Evolutionary conservation across 495 filamentous ascomycete genomes (phyloP), one percentile per base, ranked within the genome.

Genomic region (Penicillium alfredii): DNA sequence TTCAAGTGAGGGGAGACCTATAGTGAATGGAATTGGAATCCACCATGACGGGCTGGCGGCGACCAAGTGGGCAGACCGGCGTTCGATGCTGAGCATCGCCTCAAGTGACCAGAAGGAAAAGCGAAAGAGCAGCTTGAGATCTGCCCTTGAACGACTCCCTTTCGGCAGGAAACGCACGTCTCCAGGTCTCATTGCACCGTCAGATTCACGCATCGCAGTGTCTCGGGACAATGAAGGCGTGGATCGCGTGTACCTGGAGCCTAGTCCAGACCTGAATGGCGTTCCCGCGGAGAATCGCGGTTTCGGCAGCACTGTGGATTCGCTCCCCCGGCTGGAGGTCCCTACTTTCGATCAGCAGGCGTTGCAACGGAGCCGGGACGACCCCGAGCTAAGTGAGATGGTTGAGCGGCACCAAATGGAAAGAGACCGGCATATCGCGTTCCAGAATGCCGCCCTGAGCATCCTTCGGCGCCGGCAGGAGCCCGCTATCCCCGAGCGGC

Each of bases 351-450:
- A 66, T 26, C 39, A 58, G 25, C 63, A 65, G 15, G 37, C 58
- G 0, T 30, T 67, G 6, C 58, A 58, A 27, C 62, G 75, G 36
- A 77, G 71, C 7, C 32, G 55, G 12, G 61, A 64, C 15, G 69
- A 66, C 42, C 43, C 44, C 1, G 70, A 78, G 30, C 64, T 84
- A 38, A 61, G 58, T 36, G 56, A 56, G 22, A 55, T 86, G 37
- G 61, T 61, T 26, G 60, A 63, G n/a, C 45, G 63, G 15, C 82
- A 85, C 31, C 63, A 62, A 19, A 60, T 68, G 21, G 75, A 84
- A 48, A 69, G 71, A 47, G 62, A 69, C 19, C 66, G 79, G n/a
- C 82, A 86, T 40, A 26, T 68, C 6, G 45, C 51, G 0, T 85
- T 80, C 37, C 64, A 64, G 33, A 58, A 61, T 19, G 53, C 50